Evolutionary conservation across 352 stramenopile species (phyloP), one percentile per base, ranked within the genome.

Genomic region (Phytopythium kandeliae): DNA sequence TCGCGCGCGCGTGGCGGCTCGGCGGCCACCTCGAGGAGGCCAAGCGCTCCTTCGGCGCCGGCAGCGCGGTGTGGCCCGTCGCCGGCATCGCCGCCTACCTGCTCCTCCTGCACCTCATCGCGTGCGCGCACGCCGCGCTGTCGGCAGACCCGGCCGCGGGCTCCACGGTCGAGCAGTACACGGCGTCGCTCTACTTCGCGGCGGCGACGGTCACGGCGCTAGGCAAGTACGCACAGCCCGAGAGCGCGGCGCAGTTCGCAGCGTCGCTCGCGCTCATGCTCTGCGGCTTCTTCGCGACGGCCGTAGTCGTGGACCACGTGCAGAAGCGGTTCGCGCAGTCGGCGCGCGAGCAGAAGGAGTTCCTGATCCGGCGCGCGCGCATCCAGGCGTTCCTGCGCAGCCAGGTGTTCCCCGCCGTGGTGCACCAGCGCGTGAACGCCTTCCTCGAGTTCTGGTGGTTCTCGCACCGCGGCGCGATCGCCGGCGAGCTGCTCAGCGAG

Each of bases 371-470:
- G 0, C 68, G 73, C 0, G 69, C 76, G 2, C 62, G 71, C 13
- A 74, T 87, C 13, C 69, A 84, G 38, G 50, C 63, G 26, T 87
- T 87, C 38, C 58, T 87, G 17, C 65, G 60, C 11, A 78, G 66
- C 1, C 62, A 79, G 35, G 74, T 60, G 11, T 72, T 67, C 0
- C 73, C 76, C 1, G 1, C 67, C 0, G 59, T 61, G 1, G 64
- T 87, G 37, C 62, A 84, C 22, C 70, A 78, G 22, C 73, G 73
- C 0, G 76, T 80, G 0, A 71, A 80, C 35, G 69, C 73, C 2
- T 87, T 85, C 41, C 47, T 87, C 8, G 76, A 87, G 25, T 87
- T 84, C 57, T 87, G 76, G 76, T 87, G 76, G 76, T 79, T 65
- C 10, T 74, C 66, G 0, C 76, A 87, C 44, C 71, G 71, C 9